Base-by-base conservation (phyloP, 192 early-diverging fungal species). In the Coemansia sp. region DNA sequence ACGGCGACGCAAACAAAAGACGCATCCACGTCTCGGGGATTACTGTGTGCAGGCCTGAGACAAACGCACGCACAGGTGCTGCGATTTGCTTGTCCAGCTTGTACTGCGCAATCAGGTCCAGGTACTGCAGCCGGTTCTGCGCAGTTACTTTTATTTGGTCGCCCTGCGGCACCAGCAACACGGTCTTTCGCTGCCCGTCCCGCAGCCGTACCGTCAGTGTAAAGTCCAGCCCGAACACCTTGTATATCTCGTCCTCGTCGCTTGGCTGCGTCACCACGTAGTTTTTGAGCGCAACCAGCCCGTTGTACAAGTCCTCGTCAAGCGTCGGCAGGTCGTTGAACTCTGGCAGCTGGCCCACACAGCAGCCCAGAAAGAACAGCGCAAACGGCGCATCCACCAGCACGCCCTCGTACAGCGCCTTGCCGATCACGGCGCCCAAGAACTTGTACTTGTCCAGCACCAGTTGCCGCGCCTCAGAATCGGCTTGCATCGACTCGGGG, bases 341-440 rank as follows among this genome's bases (percentile, higher is more conserved):
- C 54, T 90, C 90, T 11, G 84, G 88, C 37, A 74, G 63, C 62
- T 82, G 70, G 7, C 87, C 86, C 31, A 92, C 70, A 67, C 88
- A 92, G 52, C 86, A 87, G 37, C 83, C 86, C 53, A 94, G 67
- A 69, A 94, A 94, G 67, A 94, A 94, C 20, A 84, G 85, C 48
- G 92, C 90, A 84, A 94, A 92, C 9, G 84, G 85, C 34, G 84
- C 88, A 28, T 94, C 92, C 14, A 92, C 83, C 24, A 94, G 67
- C 38, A 94, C 87, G n/a, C 91, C 90, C 62, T 92, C 89, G 60
- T 94, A 94, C 20, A 94, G 63, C 1, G 91, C 91, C 72, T 94
- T 94, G 48, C 92, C 92, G 26, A 94, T 82, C 40, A 94, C 84
- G 0, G 88, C 84, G 14, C 92, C 92, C 14, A 94, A 62, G 46